Base-by-base conservation (phyloP, 129 eudicot genomes). In the Solidago caesia region DNA sequence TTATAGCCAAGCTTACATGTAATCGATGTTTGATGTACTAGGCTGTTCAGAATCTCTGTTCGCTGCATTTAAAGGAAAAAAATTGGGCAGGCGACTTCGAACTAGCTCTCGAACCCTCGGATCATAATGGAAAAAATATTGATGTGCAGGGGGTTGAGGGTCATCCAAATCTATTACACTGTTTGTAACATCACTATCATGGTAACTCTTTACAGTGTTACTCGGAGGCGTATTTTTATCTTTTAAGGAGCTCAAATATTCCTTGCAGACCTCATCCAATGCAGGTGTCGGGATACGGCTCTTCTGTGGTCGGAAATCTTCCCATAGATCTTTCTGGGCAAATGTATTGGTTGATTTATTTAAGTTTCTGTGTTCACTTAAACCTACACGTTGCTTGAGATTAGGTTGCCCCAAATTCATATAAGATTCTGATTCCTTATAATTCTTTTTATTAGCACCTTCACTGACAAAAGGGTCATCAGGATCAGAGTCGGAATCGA, bases 401-500 rank as follows among this genome's bases (percentile, higher is more conserved):
- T 65, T 67, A 33, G 82, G 64, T 4, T 68, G 76, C 4, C 49
- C 70, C 2, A 4, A 51, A 66, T 82, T 86, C 26, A 72, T 11
- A 58, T 79, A 70, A 16, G 83, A 81, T 51, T 33, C 70, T 57
- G 79, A 62, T 67, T 33, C 71, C 61, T 41, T 84, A 29, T 8
- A 59, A 5, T 68, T 76, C 44, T 25, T 69, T 44, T 57, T 73
- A 3, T 26, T 42, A 4, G 79, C 61, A 68, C 7, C 53, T 56
- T 82, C 71, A 44, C 55, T 64, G n/a, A 71, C 44, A 64, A 64
- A 76, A 33, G 83, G 84, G 61, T 87, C 87, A 65, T 91, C 94
- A 29, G 81, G 82, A 77, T 87, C 91, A 25, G 86, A 82, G 64
- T 92, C 97, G 27, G 97, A 91, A 83, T 92, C 96, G 75, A 89